Evolutionary conservation across 352 stramenopile species (phyloP), one percentile per base, ranked within the genome.

Genomic region (Thraustochytrium sp.): DNA sequence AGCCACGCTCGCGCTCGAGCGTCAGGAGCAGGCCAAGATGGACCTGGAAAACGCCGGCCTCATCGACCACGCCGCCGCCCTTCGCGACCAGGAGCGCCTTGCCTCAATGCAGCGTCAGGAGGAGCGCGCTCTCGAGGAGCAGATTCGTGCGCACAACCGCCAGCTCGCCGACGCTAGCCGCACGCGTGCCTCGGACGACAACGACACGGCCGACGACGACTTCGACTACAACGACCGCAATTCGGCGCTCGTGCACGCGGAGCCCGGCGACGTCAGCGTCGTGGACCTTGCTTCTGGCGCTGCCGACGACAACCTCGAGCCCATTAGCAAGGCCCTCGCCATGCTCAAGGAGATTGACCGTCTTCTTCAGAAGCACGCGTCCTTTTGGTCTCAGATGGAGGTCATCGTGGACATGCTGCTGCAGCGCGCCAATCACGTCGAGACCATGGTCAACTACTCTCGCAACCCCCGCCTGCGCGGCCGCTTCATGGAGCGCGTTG

Each of bases 321-420:
- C 68, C 37, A 80, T 80, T 31, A 55, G 34, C 34, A 80, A 61
- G 49, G 68, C 68, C 4, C 38, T 80, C 21, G 68, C 68, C 48
- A 80, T 80, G 68, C 54, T 85, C 26, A 68, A 85, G 48, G 36
- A 84, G 72, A 78, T 89, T 1, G 87, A 90, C 73, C 74, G 62
- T 8, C 85, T 90, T 11, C 62, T 90, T 49, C 87, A 90, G 38
- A 85, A 90, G 64, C 86, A 90, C 2, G 87, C 87, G 18, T 65
- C 87, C 4, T 90, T 90, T 56, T 90, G 87, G 87, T 86, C 86
- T 16, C 87, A 89, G 72, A 90, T 86, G 34, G 87, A 90, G 74
- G 86, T 90, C 2, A 84, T 90, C 16, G 82, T 90, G 3, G 85
- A 90, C 36, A 76, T 89, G 3, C 75, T 90, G 9, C 61, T 89